Evolutionary conservation across 2,329 filamentous ascomycete genomes (phyloP), one percentile per base, ranked within the genome.

Genomic region (Pseudocercospora fuligena): DNA sequence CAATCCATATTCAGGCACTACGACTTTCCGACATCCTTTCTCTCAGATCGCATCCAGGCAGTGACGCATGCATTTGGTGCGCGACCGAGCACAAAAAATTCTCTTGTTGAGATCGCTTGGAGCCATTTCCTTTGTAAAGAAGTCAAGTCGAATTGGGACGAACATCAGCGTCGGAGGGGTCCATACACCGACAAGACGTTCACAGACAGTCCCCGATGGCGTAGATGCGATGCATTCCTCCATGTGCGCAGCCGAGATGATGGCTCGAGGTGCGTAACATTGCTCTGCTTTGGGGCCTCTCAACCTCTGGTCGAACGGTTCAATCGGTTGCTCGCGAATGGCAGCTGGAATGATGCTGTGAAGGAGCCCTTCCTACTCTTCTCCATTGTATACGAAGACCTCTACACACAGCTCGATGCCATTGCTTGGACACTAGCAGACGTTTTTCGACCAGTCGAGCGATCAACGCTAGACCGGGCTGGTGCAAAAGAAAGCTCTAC

Each of bases 321-420:
- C 16, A 23, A 27, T 12, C 60, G 57, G 11, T 49, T 66, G 19
- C 33, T 66, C 8, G 6, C 19, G 7, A 36, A 63, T 23, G 14
- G 23, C 3, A 31, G 21, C 25, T 66, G 65, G 65, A 46, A 33
- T 19, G 70, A 77, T 16, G 43, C 76, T 1, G 25, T 76, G 3
- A 31, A 73, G 1, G 75, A 80, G 62, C 78, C 78, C 1, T 78
- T 77, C 49, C 46, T 74, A 2, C 66, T 80, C 7, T 70, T 79
- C 5, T 72, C 74, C 14, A 65, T 78, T 2, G 72, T 78, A 1
- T 61, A 79, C 2, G 75, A 78, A 4, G 73, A 76, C 14, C 71
- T 80, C 63, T 77, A 73, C 56, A 74, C 69, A 21, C 40, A 74
- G 14, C 69, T 80, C 33, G 77, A 80, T 29, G 36, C 64, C 0